A percentile compares a stretch with the other conserved stretches of the same genome.
Evolutionary conservation across 164 flowering plant species (phyloP).

Genomic region (Stephania yunnanensis): DNA sequence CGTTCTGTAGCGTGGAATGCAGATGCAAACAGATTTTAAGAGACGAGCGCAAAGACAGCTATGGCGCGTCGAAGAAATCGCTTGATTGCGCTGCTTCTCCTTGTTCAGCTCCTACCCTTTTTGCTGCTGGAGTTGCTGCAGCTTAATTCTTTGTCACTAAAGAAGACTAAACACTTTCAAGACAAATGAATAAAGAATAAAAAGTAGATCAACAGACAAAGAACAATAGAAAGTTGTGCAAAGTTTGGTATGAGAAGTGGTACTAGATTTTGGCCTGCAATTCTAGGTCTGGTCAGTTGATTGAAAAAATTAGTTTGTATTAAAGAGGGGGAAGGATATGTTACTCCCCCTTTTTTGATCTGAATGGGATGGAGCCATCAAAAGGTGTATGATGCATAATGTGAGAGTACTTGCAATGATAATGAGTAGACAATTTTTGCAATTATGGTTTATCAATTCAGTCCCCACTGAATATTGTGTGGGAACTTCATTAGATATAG

Average conservation of each 20-base stretch:
- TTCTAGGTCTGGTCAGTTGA: background rate
- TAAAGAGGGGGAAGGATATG: background rate
- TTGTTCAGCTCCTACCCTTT: slow-evolving; percentile 38
- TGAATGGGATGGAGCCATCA: background rate
- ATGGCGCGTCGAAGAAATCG: slow-evolving; percentile 21
- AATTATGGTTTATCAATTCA: background rate
- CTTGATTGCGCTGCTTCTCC: slow-evolving; percentile 39
- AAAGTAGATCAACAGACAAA: background rate
- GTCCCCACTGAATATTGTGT: background rate
- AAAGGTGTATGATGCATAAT: background rate
- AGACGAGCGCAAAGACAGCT: slow-evolving; percentile 41
- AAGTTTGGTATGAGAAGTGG: background rate
- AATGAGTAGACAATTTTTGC: background rate
- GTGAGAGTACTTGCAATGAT: background rate
- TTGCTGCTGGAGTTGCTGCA: slow-evolving; percentile 43
- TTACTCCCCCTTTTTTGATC: background rate
- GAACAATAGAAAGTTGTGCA: background rate
- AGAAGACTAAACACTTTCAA: background rate
- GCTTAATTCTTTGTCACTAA: slow-evolving; percentile 19
- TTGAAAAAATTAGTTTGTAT: background rate
- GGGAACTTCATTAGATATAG: background rate
- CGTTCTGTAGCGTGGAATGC: slow-evolving; percentile 61
- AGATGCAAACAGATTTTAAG: slow-evolving; percentile 38
- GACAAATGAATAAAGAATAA: background rate
- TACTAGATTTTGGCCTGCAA: too few relatives aligned